phyloP scores from a whole-genome alignment of 495 filamentous ascomycete species.

The Podospora didyma region DNA sequence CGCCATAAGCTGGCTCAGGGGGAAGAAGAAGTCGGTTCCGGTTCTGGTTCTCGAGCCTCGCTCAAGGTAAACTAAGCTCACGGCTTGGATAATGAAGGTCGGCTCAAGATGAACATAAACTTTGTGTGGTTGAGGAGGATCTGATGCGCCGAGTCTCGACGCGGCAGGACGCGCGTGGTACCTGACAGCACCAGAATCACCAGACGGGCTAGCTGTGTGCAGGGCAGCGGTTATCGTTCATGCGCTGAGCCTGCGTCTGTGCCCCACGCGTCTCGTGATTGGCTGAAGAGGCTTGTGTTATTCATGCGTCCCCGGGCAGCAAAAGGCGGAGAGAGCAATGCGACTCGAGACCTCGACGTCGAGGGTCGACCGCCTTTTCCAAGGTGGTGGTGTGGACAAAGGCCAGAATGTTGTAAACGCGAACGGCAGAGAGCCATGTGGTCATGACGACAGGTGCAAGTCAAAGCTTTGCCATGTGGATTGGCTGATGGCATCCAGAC shows the following conservation, averaged over 20 bases:
- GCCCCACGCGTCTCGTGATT: conserved; percentile 5
- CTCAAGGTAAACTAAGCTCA: no score
- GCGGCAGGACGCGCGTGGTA: conserved; percentile 9
- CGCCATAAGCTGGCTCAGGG: no score
- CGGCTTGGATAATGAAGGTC: no score
- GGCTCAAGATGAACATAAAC: background rate
- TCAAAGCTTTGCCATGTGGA: conserved; percentile 3
- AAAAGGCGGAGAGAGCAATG: conserved; percentile 2
- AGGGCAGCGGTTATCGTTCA: conserved; percentile 14
- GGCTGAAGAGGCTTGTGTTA: background rate
- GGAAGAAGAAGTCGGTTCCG: no score
- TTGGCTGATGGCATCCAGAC: conserved; percentile 9
- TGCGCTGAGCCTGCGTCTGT: conserved; percentile 6
- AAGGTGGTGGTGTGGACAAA: background rate
- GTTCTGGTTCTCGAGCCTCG: no score
- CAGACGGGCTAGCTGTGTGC: background rate
- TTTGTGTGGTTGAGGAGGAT: background rate
- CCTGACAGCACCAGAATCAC: background rate
- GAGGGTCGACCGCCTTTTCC: background rate
- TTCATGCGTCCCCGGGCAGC: conserved; percentile 11
- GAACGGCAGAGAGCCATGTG: conserved; percentile 8
- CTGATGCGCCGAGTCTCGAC: conserved; percentile 1
- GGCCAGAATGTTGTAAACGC: background rate
- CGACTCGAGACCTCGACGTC: background rate
- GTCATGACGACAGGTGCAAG: conserved; percentile 3